phyloP scores from a whole-genome alignment of 495 filamentous ascomycete genomes.

The Penicillium turbatum region DNA sequence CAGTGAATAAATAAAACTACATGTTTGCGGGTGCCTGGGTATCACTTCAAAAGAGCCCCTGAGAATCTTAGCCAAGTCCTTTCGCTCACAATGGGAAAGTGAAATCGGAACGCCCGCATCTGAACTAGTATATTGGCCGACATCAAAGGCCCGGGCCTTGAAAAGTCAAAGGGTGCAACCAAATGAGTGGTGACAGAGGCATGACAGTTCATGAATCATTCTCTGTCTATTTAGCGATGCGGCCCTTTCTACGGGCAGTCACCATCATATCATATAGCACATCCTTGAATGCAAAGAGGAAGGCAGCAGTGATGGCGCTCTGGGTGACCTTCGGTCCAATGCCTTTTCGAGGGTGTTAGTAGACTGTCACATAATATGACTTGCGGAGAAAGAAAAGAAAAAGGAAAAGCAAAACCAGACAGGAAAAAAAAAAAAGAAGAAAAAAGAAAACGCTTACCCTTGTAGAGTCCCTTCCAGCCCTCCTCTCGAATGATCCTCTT shows the following conservation, averaged over 20 bases:
- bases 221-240: slow-evolving; percentile 32
- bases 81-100: not conserved
- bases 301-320: slow-evolving; percentile 92
- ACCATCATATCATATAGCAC: slow-evolving; percentile 64
- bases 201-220: not conserved
- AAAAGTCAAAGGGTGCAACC: not conserved
- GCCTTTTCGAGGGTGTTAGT: slow-evolving; percentile 43
- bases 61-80: not conserved
- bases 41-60: not conserved
- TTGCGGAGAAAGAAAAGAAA: not conserved
- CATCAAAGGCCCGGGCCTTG: not conserved
- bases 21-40: not conserved
- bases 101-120: not conserved
- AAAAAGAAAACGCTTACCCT: slow-evolving; percentile 62
- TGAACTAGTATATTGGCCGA: not conserved
- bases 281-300: slow-evolving; percentile 98
- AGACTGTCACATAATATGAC: not conserved
- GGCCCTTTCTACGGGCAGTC: slow-evolving; percentile 47
- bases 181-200: not conserved
- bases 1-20: not conserved
- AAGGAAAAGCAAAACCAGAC: no score
- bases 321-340: slow-evolving; percentile 95
- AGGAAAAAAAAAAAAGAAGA: no score
- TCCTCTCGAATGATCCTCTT: slow-evolving; percentile 78
- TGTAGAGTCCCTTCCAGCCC: slow-evolving; percentile 85